Percentiles rank a stretch among this genome's conserved stretches.
phyloP scores from a whole-genome alignment of 2,329 filamentous ascomycete genomes.

The Trichoderma atrobrunneum region DNA sequence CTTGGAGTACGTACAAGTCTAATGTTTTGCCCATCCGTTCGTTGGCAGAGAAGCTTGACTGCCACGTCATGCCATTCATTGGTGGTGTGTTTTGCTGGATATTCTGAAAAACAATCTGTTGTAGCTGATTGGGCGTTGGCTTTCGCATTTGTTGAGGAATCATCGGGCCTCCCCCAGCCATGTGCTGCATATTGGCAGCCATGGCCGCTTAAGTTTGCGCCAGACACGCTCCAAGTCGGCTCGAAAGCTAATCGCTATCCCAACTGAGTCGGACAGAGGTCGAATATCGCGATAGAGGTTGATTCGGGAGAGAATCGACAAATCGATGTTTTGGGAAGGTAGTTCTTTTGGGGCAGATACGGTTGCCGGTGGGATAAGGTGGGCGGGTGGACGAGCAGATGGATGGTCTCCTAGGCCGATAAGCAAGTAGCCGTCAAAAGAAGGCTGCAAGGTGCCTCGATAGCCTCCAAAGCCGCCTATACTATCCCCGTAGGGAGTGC shows the following conservation, averaged over 20 bases:
- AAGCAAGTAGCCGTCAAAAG: slow-evolving; percentile 25
- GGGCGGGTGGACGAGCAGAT: background rate
- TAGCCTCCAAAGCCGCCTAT: slow-evolving; percentile 32
- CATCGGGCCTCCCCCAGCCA: slow-evolving; percentile 48
- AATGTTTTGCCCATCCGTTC: slow-evolving; percentile 45
- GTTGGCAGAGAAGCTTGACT: slow-evolving; percentile 35
- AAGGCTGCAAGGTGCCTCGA: slow-evolving; percentile 32
- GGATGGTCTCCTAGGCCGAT: slow-evolving; percentile 10
- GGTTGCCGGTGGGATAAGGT: background rate
- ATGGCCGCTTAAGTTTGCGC: slow-evolving; percentile 45
- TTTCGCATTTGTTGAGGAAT: slow-evolving; percentile 43
- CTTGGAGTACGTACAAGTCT: slow-evolving; percentile 38
- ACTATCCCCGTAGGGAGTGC: slow-evolving; percentile 23
- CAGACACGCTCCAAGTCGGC: slow-evolving; percentile 25
- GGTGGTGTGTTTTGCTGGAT: slow-evolving; percentile 36
- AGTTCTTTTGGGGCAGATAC: background rate
- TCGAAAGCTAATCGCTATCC: background rate
- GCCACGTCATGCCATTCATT: slow-evolving; percentile 38
- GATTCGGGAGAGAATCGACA: background rate
- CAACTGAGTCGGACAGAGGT: background rate
- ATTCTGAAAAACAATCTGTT: slow-evolving; percentile 41
- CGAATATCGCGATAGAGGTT: background rate
- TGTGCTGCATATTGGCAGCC: slow-evolving; percentile 60
- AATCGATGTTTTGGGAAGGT: background rate
- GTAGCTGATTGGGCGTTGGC: slow-evolving; percentile 32